Evolutionary conservation across 352 stramenopile genomes (phyloP), one percentile per base, ranked within the genome.

Genomic region (Pythium apleroticum): DNA sequence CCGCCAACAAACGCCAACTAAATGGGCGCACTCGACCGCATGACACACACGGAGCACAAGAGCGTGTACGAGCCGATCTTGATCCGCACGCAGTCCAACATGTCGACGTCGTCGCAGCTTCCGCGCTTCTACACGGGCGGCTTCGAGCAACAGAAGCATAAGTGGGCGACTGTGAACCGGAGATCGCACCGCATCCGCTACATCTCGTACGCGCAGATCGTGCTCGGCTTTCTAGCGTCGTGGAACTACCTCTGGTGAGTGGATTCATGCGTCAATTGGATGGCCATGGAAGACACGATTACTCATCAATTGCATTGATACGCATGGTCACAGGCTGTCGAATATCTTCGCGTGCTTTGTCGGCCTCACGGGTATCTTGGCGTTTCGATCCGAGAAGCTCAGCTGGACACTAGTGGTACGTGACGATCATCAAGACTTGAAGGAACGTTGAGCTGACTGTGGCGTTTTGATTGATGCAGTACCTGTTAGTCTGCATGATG

Each of bases 71-170:
- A 66, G 43, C 61, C 66, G 15, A 68, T 73, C 43, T 57, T 69
- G 33, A 15, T 63, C 43, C 65, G 46, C 19, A 39, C 58, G 14
- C 59, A 59, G 41, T 62, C 65, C 7, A 59, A 59, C 56, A 49
- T 53, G 58, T 59, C 52, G 60, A 49, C 52, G 52, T 60, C 41
- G 22, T 54, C 58, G 50, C 74, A 67, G 60, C 76, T 74, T 1
- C 71, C 74, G 48, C 73, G 75, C 24, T 74, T 65, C 52, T 91
- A 92, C 71, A 52, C 60, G 27, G 80, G 79, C 55, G 82, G 84
- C 55, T 90, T 95, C 50, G 83, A 89, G 71, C 77, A 89, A 39
- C 84, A 95, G 62, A 95, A 95, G 69, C 80, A 76, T 56, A 69
- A 75, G 57, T 95, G 86, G 86, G 75, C 73, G 25, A 81, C 80